Conservation (phyloP, 331 rosid species). For the Ulmus americana region DNA sequence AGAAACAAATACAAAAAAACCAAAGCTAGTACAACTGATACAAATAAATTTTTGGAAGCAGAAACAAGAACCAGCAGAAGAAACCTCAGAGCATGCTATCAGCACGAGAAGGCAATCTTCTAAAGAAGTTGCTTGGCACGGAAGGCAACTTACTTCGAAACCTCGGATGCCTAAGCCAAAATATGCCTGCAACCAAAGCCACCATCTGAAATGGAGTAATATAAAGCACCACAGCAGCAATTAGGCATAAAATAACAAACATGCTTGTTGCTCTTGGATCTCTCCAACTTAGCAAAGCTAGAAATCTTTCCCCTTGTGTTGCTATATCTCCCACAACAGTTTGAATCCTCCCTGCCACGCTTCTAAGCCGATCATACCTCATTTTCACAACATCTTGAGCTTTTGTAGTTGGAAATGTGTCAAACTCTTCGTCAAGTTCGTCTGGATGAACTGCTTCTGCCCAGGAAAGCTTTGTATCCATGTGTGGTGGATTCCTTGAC, state of each 20-base stretch:
- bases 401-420: conserved; percentile 46
- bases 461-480: conserved; percentile 56
- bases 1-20: background rate
- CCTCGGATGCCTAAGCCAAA: conserved; percentile 47
- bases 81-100: conserved; percentile 45
- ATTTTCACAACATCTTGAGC: conserved; percentile 36
- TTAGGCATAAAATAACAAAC: conserved; percentile 39
- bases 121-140: conserved; percentile 47
- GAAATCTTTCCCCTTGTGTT: conserved; percentile 57
- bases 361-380: conserved; percentile 51
- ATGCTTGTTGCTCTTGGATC: conserved; percentile 58
- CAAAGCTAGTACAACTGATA: background rate
- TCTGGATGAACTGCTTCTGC: conserved; percentile 53
- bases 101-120: conserved; percentile 48
- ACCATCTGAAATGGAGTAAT: conserved; percentile 47
- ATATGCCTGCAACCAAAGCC: conserved; percentile 34
- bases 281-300: conserved; percentile 52
- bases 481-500: conserved; percentile 43
- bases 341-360: conserved; percentile 56
- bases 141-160: conserved; percentile 54
- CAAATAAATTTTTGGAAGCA: background rate
- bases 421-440: conserved; percentile 56
- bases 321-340: conserved; percentile 61
- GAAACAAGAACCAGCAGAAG: background rate
- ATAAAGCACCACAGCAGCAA: conserved; percentile 40